A percentile compares a stretch with the other conserved stretches of the same genome.
Conservation (phyloP, 2,329 filamentous ascomycete genomes). For the Aspergillus sp. region DNA sequence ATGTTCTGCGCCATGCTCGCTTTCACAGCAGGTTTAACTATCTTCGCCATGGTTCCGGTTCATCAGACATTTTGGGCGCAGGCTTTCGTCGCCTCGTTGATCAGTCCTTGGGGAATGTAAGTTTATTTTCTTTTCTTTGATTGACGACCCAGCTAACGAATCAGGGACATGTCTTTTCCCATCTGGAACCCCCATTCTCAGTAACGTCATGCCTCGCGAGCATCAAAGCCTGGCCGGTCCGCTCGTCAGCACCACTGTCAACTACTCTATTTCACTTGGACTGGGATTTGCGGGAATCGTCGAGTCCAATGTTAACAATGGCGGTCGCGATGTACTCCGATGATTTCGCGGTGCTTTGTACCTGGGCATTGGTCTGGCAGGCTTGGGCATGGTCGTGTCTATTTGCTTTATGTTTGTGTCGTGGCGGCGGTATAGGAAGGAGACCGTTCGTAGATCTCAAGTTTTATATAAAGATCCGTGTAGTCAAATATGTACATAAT, state of each 20-base stretch:
- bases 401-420: constrained; percentile 12
- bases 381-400: constrained; percentile 16
- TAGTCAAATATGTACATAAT: not conserved
- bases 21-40: constrained; percentile 25
- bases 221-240: constrained; percentile 50
- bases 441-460: not conserved
- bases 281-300: constrained; percentile 62
- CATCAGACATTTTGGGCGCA: constrained; percentile 37
- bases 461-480: constrained; percentile 1
- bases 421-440: constrained; percentile 4
- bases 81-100: constrained; percentile 19
- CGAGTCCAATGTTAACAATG: constrained; percentile 43
- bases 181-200: constrained; percentile 55
- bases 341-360: constrained; percentile 38
- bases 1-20: constrained; percentile 26
- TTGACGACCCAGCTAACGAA: not conserved
- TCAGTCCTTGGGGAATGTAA: constrained; percentile 27
- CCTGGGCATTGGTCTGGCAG: constrained; percentile 30
- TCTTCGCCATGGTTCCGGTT: constrained; percentile 32
- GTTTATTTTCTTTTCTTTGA: constrained; percentile 1
- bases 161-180: constrained; percentile 64
- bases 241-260: constrained; percentile 58
- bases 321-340: constrained; percentile 25
- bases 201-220: constrained; percentile 42
- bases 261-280: constrained; percentile 62